Evolutionary conservation across 2,329 filamentous ascomycete genomes (phyloP), one percentile per base, ranked within the genome.

Genomic region (Zarea fungicola): DNA sequence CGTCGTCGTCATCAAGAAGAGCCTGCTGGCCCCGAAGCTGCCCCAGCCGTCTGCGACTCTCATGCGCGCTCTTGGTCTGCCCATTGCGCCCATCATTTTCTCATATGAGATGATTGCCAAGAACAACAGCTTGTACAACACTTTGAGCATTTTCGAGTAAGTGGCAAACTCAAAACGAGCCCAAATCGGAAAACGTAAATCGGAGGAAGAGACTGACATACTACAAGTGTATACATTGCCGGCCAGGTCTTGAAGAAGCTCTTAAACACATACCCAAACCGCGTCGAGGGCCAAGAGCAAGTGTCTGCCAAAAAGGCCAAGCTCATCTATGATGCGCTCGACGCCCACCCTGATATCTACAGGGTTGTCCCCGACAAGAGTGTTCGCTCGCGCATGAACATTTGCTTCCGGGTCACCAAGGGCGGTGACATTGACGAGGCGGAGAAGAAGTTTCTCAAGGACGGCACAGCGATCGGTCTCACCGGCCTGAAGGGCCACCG

Each of bases 101-200:
- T 81, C 88, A 55, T 97, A 92, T 62, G 84, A 89, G 54, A 89
- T 81, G 0, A 85, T 93, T 56, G 85, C 87, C 34, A 95, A 95
- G 75, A 95, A 95, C 72, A 93, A 95, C 72, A 93, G 87, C 58
- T 77, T 97, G 23, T 97, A 97, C 74, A 97, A 97, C 70, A 97
- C 92, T 0, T 73, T 97, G 10, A 91, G 89, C 60, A 95, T 97
- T 61, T 96, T 97, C 61, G 91, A 81, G 80, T 82, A 65, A 62
- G 77, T 69, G 4, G 2, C 22, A 28, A 16, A 45, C 5, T 6
- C 18, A 4, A 4, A 9, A 6, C 9, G 5, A n/a, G 3, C 7
- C 28, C 14, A 25, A 28, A 16, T 34, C 6, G 5, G 5, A 16
- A 35, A 35, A 16, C n/a, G n/a, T 8, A 4, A 5, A 5, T 4